Percentiles rank a stretch among this genome's conserved stretches.
These are phyloP conservation scores for Xylaria castorea DNA, from an alignment of 495 filamentous ascomycete species.

Conservation along the genomic window DNA sequence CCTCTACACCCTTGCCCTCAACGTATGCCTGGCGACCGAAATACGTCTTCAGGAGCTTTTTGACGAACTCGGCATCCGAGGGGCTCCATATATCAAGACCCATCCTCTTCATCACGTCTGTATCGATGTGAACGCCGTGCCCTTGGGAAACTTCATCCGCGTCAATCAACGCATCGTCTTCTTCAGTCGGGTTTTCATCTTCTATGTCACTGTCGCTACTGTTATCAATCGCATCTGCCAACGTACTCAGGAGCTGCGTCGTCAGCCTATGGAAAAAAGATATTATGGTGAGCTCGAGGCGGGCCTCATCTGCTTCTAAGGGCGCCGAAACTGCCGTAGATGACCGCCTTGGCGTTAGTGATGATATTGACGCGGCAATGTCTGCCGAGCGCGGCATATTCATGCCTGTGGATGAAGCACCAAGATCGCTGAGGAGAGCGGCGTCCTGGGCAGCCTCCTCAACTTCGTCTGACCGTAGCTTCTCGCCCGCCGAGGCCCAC, in stretches of 20 bases:
- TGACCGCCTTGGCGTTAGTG: slow-evolving; percentile 40
- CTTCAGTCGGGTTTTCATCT: slow-evolving; percentile 37
- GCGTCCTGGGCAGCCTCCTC: slow-evolving; percentile 57
- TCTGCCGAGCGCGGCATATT: slow-evolving; percentile 39
- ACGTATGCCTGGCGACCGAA: slow-evolving; percentile 74
- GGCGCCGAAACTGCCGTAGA: slow-evolving; percentile 25
- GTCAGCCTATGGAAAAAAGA: slow-evolving; percentile 93
- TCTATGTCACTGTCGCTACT: slow-evolving; percentile 55
- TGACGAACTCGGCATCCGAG: slow-evolving; percentile 74
- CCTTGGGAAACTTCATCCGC: slow-evolving; percentile 41
- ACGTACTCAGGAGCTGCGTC: slow-evolving; percentile 67
- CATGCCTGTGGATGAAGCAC: slow-evolving; percentile 39
- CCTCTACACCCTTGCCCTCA: slow-evolving; percentile 73
- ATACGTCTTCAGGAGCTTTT: slow-evolving; percentile 70
- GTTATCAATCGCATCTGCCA: slow-evolving; percentile 72
- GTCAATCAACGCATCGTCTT: slow-evolving; percentile 36
- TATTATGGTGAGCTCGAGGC: slow-evolving; percentile 75
- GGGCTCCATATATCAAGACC: slow-evolving; percentile 88
- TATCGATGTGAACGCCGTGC: slow-evolving; percentile 62
- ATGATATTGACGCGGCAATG: slow-evolving; percentile 49
- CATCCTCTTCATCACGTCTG: slow-evolving; percentile 78
- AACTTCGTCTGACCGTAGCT: slow-evolving; percentile 61
- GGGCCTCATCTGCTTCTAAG: slow-evolving; percentile 42
- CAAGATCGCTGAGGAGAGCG: slow-evolving; percentile 54
- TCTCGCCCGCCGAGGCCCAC: slow-evolving; percentile 97